Conservation (phyloP, 2,329 filamentous ascomycete genomes). For the Amauroascus niger region DNA sequence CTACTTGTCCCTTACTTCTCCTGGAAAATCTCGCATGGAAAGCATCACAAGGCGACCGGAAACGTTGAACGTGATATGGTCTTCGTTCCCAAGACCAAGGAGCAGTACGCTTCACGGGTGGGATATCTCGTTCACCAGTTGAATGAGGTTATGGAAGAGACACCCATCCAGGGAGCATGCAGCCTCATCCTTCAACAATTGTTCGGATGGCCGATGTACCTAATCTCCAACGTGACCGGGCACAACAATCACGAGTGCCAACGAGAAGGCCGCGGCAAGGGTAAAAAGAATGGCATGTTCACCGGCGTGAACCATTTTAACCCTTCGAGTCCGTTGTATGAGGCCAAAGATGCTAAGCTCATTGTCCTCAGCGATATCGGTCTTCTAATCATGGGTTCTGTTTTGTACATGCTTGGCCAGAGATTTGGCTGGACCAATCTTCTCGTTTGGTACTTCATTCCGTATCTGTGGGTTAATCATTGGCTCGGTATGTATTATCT, state of each 20-base stretch:
- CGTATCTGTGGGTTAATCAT: conserved; percentile 97
- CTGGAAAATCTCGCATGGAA: conserved; percentile 98
- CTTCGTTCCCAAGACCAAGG: conserved; percentile 85
- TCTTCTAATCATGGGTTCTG: conserved; percentile 51
- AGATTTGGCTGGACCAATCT: conserved; percentile 79
- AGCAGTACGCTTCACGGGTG: conserved; percentile 65
- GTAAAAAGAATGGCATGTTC: conserved; percentile 74
- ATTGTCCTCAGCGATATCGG: conserved; percentile 83
- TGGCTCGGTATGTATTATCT: conserved; percentile 69
- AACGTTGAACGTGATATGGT: conserved; percentile 99
- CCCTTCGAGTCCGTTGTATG: conserved; percentile 78
- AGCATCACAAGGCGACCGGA: conserved; percentile 98
- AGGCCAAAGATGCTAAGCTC: conserved; percentile 78
- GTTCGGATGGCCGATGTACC: conserved; percentile 85
- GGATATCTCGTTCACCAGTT: conserved; percentile 72
- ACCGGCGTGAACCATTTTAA: conserved; percentile 92
- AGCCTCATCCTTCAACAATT: conserved; percentile 78
- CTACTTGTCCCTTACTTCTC: conserved; percentile 96
- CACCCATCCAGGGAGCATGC: conserved; percentile 68
- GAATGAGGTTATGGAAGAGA: conserved; percentile 85
- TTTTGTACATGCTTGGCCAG: conserved; percentile 60
- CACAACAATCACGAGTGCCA: conserved; percentile 92
- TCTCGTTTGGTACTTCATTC: conserved; percentile 86
- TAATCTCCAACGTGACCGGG: conserved; percentile 84
- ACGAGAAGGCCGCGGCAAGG: conserved; percentile 82